These are phyloP conservation scores for Gomphus bonarii DNA, from an alignment of 1,284 basidiomycete genomes.

Conservation along the genomic window DNA sequence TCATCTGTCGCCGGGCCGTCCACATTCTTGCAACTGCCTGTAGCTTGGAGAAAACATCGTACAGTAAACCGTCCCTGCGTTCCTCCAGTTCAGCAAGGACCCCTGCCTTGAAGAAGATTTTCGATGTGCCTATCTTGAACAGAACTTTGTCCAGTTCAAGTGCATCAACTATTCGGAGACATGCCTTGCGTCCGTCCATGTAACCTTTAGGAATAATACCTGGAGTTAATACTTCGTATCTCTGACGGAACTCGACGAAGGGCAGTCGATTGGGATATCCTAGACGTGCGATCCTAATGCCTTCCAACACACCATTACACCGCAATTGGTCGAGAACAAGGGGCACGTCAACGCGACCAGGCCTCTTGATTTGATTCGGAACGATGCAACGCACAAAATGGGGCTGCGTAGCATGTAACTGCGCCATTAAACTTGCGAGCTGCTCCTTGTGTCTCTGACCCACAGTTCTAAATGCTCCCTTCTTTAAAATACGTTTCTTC, in stretches of 20 bases:
- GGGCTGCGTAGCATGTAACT: constrained; percentile 90
- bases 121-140: constrained; percentile 92
- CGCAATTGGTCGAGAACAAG: constrained; percentile 94
- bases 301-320: constrained; percentile 98
- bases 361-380: constrained; percentile 88
- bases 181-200: constrained; percentile 95
- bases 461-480: constrained; percentile 95
- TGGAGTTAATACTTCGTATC: constrained; percentile 93
- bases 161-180: constrained; percentile 85
- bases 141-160: constrained; percentile 80
- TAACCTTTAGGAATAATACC: constrained; percentile 89
- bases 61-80: constrained; percentile 77
- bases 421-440: constrained; percentile 83
- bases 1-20: constrained; percentile 83
- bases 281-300: constrained; percentile 94
- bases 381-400: constrained; percentile 99
- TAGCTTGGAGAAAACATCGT: constrained; percentile 82
- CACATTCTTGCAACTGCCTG: constrained; percentile 84
- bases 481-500: constrained; percentile 78
- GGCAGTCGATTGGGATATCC: constrained; percentile 96
- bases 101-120: constrained; percentile 99
- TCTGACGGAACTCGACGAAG: constrained; percentile 94
- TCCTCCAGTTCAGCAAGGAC: constrained; percentile 98
- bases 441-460: constrained; percentile 97
- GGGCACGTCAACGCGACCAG: constrained; percentile 87